A percentile compares a stretch with the other conserved stretches of the same genome.
Conservation (phyloP, 257 asterid species). For the Fraxinus quadrangulata region DNA sequence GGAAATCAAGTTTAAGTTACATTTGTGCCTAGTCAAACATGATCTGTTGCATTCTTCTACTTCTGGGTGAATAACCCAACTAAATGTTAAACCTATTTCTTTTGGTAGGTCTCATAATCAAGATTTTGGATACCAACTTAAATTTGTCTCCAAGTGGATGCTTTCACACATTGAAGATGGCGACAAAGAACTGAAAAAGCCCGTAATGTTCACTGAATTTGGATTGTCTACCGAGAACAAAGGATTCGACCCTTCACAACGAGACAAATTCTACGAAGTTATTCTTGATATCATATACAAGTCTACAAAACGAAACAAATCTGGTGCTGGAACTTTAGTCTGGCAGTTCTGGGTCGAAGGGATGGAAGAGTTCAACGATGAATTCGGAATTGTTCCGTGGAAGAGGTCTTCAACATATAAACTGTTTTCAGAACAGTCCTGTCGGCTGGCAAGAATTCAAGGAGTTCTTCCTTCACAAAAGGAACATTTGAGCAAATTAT, state of each 20-base stretch:
- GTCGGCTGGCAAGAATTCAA: constrained; percentile 78
- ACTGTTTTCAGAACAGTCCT: constrained; percentile 79
- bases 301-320: constrained; percentile 60
- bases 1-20: not conserved
- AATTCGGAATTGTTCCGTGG: constrained; percentile 95
- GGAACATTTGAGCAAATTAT: constrained; percentile 59
- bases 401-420: constrained; percentile 57
- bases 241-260: constrained; percentile 62
- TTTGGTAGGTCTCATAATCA: constrained; percentile 75
- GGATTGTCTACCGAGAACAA: constrained; percentile 77
- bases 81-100: not conserved
- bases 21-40: not conserved
- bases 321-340: constrained; percentile 83
- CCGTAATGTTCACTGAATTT: constrained; percentile 82
- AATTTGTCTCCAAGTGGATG: constrained; percentile 82
- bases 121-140: constrained; percentile 66
- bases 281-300: constrained; percentile 74
- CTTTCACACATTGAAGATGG: constrained; percentile 98
- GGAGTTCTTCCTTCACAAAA: constrained; percentile 83
- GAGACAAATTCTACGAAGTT: constrained; percentile 67
- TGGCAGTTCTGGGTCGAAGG: constrained; percentile 96
- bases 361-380: constrained; percentile 86
- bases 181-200: constrained; percentile 85
- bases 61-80: not conserved
- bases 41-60: not conserved